These are phyloP conservation scores for Pachyrhizus erosus DNA, from an alignment of 306 rosid genomes.

Conservation along the genomic window DNA sequence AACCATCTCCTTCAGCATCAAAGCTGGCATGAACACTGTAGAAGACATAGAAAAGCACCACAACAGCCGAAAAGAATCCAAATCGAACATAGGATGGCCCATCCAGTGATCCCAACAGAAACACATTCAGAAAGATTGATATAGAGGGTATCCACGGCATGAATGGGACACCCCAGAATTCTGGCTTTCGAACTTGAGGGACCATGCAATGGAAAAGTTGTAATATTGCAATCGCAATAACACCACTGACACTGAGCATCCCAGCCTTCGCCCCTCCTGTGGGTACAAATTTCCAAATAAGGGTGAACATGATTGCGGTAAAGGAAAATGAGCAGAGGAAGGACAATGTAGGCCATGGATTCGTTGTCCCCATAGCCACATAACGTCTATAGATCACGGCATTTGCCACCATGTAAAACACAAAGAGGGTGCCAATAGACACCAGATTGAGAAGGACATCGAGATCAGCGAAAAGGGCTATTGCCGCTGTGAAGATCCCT, in stretches of 20 bases:
- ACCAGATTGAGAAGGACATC: constrained; percentile 77
- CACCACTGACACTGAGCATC: constrained; percentile 59
- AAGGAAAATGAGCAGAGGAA: constrained; percentile 74
- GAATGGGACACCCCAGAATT: constrained; percentile 94
- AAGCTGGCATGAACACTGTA: constrained; percentile 92
- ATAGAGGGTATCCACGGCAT: constrained; percentile 96
- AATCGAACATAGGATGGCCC: constrained; percentile 81
- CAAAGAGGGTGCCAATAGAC: constrained; percentile 93
- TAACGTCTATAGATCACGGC: constrained; percentile 89
- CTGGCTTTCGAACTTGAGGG: constrained; percentile 83
- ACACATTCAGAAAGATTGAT: constrained; percentile 81
- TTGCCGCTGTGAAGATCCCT: constrained; percentile 89
- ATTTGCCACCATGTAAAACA: constrained; percentile 97
- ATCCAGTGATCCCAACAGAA: constrained; percentile 74
- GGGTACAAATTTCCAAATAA: constrained; percentile 71
- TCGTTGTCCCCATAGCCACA: constrained; percentile 68
- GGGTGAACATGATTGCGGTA: constrained; percentile 67
- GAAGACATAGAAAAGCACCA: constrained; percentile 70
- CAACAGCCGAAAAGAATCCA: constrained; percentile 69
- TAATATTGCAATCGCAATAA: constrained; percentile 55
- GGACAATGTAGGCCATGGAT: constrained; percentile 89
- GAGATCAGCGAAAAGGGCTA: constrained; percentile 85
- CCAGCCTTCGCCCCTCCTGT: constrained; percentile 60
- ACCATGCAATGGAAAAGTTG: constrained; percentile 74
- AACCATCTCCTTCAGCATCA: constrained; percentile 73